A percentile compares a stretch with the other conserved stretches of the same genome.
Evolutionary conservation across 1,284 basidiomycete genomes (phyloP).

Genomic region (Coriolopsis trogii): DNA sequence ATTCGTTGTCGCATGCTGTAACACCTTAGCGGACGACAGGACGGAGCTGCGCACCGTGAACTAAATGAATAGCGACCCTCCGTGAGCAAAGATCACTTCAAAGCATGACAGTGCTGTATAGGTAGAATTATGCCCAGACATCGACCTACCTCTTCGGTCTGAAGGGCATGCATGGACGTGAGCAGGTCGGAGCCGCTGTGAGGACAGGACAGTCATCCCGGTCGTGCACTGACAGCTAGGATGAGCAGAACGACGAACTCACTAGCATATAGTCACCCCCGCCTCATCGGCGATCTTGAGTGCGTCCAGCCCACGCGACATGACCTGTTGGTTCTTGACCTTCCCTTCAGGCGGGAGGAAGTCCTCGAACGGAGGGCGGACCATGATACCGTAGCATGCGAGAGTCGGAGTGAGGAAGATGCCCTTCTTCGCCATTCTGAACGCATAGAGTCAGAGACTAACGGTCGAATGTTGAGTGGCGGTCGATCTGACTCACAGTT

Average conservation of each 20-base stretch:
- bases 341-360: conserved; percentile 43
- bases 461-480: background rate
- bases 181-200: conserved; percentile 44
- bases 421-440: conserved; percentile 41
- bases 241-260: conserved; percentile 1
- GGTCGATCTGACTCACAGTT: conserved; percentile 14
- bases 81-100: background rate
- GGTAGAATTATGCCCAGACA: no score
- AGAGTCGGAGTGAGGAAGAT: conserved; percentile 50
- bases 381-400: conserved; percentile 47
- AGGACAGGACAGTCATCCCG: background rate
- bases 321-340: conserved; percentile 46
- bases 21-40: conserved; percentile 39
- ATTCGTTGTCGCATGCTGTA: conserved; percentile 49
- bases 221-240: background rate
- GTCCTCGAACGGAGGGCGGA: conserved; percentile 45
- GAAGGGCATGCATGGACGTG: conserved; percentile 42
- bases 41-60: conserved; percentile 45
- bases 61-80: conserved; percentile 3
- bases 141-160: conserved; percentile 43
- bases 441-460: background rate
- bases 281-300: conserved; percentile 41
- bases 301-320: conserved; percentile 41
- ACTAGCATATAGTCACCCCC: conserved; percentile 42
- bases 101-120: no score